These are phyloP conservation scores for Candida fluviatilis DNA, from an alignment of 805 yeast genomes.

Conservation along the genomic window DNA sequence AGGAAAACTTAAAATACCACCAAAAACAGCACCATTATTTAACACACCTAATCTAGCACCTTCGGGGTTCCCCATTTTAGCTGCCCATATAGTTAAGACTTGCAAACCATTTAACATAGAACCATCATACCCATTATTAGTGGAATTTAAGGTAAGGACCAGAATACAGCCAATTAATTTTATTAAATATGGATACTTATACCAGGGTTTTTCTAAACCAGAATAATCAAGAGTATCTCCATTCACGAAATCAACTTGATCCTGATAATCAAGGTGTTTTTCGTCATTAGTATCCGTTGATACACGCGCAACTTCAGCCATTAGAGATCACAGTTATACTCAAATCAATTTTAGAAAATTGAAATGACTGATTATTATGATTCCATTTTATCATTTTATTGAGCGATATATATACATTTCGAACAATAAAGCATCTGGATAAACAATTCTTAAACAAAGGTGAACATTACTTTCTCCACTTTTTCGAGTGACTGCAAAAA, in stretches of 20 bases:
- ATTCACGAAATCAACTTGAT: neutral
- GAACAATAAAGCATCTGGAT: no score
- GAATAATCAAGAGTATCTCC: slow-evolving; percentile 13
- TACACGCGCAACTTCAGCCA: no score
- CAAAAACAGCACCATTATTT: slow-evolving; percentile 40
- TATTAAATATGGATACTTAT: slow-evolving; percentile 33
- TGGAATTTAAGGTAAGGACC: slow-evolving; percentile 42
- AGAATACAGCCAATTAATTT: slow-evolving; percentile 34
- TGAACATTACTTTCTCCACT: no score
- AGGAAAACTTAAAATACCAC: slow-evolving; percentile 28
- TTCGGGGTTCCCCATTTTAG: slow-evolving; percentile 33
- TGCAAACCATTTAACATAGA: slow-evolving; percentile 50
- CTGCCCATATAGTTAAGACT: slow-evolving; percentile 38
- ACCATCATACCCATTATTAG: slow-evolving; percentile 48
- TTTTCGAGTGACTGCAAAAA: no score
- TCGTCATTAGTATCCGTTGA: neutral
- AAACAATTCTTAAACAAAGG: no score
- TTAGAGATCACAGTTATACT: no score
- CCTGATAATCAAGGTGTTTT: neutral
- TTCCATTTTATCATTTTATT: no score
- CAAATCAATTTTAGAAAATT: no score
- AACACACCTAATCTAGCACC: slow-evolving; percentile 40
- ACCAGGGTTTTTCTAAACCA: slow-evolving; percentile 23
- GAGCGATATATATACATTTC: no score
- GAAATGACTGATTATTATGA: no score